Evolutionary conservation across 2,329 filamentous ascomycete genomes (phyloP).

Genomic region (Stylonectria norvegica): DNA sequence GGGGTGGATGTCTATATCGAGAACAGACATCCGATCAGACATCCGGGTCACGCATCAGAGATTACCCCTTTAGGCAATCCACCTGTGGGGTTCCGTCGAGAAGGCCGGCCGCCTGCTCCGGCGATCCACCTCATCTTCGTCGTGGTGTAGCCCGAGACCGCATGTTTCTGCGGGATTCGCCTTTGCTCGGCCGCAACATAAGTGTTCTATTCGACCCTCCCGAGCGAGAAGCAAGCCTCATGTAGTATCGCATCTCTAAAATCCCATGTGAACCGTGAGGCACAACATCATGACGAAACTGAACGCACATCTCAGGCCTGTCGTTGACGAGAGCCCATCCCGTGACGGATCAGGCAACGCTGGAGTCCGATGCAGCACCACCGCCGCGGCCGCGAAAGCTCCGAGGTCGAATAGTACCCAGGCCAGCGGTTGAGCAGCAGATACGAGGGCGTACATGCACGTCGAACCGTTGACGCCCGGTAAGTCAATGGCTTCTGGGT

Average conservation of each 20-base stretch:
- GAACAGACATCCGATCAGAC: too few relatives aligned
- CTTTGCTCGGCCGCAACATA: too few relatives aligned
- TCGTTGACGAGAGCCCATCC: not conserved
- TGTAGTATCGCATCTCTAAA: too few relatives aligned
- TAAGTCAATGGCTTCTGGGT: constrained; percentile 2
- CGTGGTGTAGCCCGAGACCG: too few relatives aligned
- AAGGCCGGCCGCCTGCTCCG: constrained; percentile 12
- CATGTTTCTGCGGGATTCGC: too few relatives aligned
- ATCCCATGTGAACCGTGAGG: too few relatives aligned
- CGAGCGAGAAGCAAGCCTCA: too few relatives aligned
- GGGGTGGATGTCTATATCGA: too few relatives aligned
- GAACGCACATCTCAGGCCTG: not conserved
- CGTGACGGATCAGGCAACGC: constrained; percentile 21
- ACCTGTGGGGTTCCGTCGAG: constrained; percentile 9
- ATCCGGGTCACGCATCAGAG: not conserved
- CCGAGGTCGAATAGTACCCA: too few relatives aligned
- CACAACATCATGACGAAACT: not conserved
- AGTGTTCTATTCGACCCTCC: too few relatives aligned
- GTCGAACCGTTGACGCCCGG: constrained; percentile 12
- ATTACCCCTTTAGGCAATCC: constrained; percentile 18
- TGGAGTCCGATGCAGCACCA: constrained; percentile 6
- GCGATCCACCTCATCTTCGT: not conserved
- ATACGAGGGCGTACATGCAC: constrained; percentile 24
- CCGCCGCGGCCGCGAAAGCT: too few relatives aligned
- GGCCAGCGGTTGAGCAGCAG: constrained; percentile 15